phyloP scores from a whole-genome alignment of 2,329 filamentous ascomycete genomes.

The Polychaeton citri region DNA sequence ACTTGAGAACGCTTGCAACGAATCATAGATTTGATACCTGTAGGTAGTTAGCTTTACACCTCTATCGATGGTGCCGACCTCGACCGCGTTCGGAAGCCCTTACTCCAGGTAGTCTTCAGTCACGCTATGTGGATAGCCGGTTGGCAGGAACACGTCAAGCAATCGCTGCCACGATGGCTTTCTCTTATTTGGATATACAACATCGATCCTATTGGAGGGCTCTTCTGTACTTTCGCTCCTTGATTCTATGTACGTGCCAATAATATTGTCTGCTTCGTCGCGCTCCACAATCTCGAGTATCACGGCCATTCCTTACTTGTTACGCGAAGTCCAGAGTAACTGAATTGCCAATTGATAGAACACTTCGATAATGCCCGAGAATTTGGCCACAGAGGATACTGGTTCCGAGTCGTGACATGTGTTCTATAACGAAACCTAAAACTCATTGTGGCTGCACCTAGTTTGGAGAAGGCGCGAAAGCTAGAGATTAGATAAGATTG shows the following conservation, averaged over 20 bases:
- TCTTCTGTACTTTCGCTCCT: conserved; percentile 9
- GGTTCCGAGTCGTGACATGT: no score
- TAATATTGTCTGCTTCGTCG: conserved; percentile 38
- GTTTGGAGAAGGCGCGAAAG: no score
- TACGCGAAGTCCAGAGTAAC: no score
- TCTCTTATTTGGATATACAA: conserved; percentile 18
- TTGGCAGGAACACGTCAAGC: conserved; percentile 67
- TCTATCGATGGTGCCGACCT: no score
- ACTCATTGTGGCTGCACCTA: no score
- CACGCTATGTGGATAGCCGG: conserved; percentile 79
- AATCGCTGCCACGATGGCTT: conserved; percentile 25
- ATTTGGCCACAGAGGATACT: no score
- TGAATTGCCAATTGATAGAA: no score
- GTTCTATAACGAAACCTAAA: no score
- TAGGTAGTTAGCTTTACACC: conserved; percentile 2
- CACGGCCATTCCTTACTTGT: not conserved
- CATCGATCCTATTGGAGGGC: conserved; percentile 31
- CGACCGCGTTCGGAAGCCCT: no score
- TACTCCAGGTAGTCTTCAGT: conserved; percentile 72
- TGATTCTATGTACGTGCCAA: conserved; percentile 37
- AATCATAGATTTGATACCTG: conserved; percentile 64
- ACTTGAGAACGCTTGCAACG: conserved; percentile 71
- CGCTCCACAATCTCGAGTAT: conserved; percentile 21
- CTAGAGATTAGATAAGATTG: no score
- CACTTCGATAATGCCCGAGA: no score